Evolutionary conservation across 129 eudicot genomes (phyloP).

Genomic region (Tagetes patula): DNA sequence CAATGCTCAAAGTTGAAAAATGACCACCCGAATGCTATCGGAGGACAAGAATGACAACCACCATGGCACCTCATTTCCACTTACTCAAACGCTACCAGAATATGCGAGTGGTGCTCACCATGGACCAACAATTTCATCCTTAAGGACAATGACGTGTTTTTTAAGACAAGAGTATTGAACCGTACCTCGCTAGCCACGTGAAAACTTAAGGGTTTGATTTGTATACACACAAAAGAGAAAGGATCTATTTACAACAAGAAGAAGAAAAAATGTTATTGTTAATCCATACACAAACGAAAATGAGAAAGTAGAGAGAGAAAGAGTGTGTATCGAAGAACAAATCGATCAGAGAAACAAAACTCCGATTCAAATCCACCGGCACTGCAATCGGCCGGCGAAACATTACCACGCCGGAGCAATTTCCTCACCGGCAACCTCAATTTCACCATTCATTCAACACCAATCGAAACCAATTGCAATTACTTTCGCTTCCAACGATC

Average conservation of each 20-base stretch:
- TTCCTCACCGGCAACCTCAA: conserved; percentile 1
- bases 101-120: no score
- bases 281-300: conserved; percentile 32
- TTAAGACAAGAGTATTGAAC: no score
- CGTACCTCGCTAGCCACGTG: not conserved
- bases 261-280: conserved; percentile 8
- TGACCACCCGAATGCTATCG: no score
- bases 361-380: conserved; percentile 42
- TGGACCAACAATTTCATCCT: no score
- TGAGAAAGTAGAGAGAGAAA: conserved; percentile 46
- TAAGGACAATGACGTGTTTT: no score
- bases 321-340: conserved; percentile 31
- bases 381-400: conserved; percentile 20
- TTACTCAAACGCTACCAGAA: no score
- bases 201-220: conserved; percentile 4
- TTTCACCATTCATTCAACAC: conserved; percentile 20
- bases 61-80: no score
- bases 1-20: no score
- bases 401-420: conserved; percentile 36
- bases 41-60: no score
- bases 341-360: conserved; percentile 58
- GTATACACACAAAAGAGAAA: conserved; percentile 5
- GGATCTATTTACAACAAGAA: conserved; percentile 23
- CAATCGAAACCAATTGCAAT: conserved; percentile 27
- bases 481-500: conserved; percentile 35